Evolutionary conservation across 306 rosid genomes (phyloP).

Genomic region (Hippophae rhamnoides): DNA sequence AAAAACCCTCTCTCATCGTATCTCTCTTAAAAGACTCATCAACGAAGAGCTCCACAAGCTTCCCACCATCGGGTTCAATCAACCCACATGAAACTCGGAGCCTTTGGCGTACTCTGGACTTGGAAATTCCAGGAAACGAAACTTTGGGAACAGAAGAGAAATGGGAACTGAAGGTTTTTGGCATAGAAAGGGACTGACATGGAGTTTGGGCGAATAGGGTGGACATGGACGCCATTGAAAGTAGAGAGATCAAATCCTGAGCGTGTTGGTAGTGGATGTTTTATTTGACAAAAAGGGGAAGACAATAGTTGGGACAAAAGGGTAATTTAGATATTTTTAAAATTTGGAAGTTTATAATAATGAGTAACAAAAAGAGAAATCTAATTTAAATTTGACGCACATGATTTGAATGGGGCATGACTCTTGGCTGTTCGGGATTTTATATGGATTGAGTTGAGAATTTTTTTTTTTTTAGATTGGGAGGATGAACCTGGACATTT

Average conservation of each 20-base stretch:
- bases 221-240: conserved; percentile 93
- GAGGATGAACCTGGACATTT: conserved; percentile 40
- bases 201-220: conserved; percentile 41
- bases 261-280: background rate
- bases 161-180: conserved; percentile 34
- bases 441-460: background rate
- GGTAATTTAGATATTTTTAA: background rate
- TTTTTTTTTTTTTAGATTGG: background rate
- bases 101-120: conserved; percentile 16
- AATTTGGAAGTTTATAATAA: background rate
- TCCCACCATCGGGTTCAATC: conserved; percentile 95
- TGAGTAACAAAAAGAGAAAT: background rate
- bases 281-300: too few species aligned
- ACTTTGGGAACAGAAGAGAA: conserved; percentile 31
- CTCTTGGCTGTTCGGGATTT: background rate
- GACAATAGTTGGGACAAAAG: conserved; percentile 6
- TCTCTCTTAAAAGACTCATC: conserved; percentile 32
- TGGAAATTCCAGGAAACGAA: conserved; percentile 9
- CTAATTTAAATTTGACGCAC: background rate
- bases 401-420: background rate
- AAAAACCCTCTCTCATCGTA: conserved; percentile 58
- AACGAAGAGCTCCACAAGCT: conserved; percentile 68
- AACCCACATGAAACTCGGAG: conserved; percentile 52
- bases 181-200: conserved; percentile 26
- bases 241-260: conserved; percentile 15